These are phyloP conservation scores for Emmonsiellopsis sp. DNA, from an alignment of 2,329 filamentous ascomycete genomes.

Conservation along the genomic window DNA sequence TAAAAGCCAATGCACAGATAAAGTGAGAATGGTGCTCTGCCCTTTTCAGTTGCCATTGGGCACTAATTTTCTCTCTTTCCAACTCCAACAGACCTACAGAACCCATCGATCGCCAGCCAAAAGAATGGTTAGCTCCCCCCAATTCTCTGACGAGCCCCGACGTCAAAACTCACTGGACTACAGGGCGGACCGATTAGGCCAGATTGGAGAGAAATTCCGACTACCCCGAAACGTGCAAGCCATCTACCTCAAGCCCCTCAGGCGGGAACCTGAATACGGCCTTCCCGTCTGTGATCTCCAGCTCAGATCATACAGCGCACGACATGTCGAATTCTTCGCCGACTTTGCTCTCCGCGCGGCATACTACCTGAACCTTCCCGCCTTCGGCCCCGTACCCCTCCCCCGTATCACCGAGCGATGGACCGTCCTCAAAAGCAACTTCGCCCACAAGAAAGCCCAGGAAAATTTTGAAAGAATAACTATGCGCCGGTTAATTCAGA, in stretches of 20 bases:
- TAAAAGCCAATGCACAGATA: neutral
- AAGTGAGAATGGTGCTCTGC: neutral
- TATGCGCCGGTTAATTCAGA: slow-evolving; percentile 74
- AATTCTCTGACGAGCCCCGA: neutral
- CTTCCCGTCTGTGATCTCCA: slow-evolving; percentile 86
- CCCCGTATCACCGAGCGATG: slow-evolving; percentile 83
- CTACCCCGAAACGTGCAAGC: slow-evolving; percentile 75
- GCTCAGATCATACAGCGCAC: slow-evolving; percentile 79
- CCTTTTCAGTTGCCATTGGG: too few species aligned
- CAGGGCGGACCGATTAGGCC: slow-evolving; percentile 29
- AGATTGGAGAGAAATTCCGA: slow-evolving; percentile 37
- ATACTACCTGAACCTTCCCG: slow-evolving; percentile 83
- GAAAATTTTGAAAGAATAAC: slow-evolving; percentile 97
- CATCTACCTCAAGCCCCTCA: slow-evolving; percentile 74
- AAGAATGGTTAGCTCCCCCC: slow-evolving; percentile 19
- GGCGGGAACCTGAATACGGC: slow-evolving; percentile 62
- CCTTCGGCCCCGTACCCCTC: slow-evolving; percentile 74
- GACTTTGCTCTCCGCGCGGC: slow-evolving; percentile 92
- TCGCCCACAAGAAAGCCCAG: slow-evolving; percentile 94
- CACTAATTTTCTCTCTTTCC: neutral
- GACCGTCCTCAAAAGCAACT: slow-evolving; percentile 82
- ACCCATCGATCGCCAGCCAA: slow-evolving; percentile 9
- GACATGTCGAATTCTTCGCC: slow-evolving; percentile 85
- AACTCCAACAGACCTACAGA: neutral
- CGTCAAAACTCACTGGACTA: slow-evolving; percentile 1